Conservation (phyloP, 805 yeast species). For the Lachancea lanzarotensis region DNA sequence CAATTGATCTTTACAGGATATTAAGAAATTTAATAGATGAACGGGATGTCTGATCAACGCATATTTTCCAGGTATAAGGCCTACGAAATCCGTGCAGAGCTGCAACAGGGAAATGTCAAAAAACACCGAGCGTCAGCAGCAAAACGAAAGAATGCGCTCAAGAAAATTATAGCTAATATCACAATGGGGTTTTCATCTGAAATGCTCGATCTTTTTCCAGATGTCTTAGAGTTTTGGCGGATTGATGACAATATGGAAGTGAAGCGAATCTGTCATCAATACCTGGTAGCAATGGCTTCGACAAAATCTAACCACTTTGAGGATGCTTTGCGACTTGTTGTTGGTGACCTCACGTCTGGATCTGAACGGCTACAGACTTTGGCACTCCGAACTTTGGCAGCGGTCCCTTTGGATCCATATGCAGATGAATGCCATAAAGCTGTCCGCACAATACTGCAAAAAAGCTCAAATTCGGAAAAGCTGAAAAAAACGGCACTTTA, state of each 20-base stretch:
- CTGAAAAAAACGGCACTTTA: slow-evolving; percentile 67
- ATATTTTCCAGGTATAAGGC: slow-evolving; percentile 30
- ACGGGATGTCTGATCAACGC: slow-evolving; percentile 27
- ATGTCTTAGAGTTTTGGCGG: slow-evolving; percentile 48
- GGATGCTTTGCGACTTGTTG: slow-evolving; percentile 49
- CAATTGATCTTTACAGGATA: background rate
- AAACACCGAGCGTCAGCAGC: slow-evolving; percentile 33
- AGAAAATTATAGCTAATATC: slow-evolving; percentile 74
- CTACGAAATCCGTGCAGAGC: slow-evolving; percentile 24
- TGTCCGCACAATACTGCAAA: slow-evolving; percentile 25
- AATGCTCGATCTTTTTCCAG: slow-evolving; percentile 59
- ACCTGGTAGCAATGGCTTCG: slow-evolving; percentile 52
- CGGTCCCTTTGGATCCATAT: slow-evolving; percentile 51
- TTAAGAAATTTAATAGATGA: background rate
- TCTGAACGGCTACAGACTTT: slow-evolving; percentile 49
- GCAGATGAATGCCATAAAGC: slow-evolving; percentile 37
- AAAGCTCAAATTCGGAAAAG: slow-evolving; percentile 39
- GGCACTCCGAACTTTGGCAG: slow-evolving; percentile 57
- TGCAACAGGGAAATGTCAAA: slow-evolving; percentile 34
- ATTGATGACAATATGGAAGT: slow-evolving; percentile 59
- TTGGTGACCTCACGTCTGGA: slow-evolving; percentile 44
- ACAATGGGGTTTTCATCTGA: slow-evolving; percentile 71
- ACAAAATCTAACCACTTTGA: slow-evolving; percentile 50
- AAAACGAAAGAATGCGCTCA: slow-evolving; percentile 46
- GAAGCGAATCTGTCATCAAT: slow-evolving; percentile 65